Evolutionary conservation across 345 rosid species (phyloP), one percentile per base, ranked within the genome.

Genomic region (Stellera chamaejasme): DNA sequence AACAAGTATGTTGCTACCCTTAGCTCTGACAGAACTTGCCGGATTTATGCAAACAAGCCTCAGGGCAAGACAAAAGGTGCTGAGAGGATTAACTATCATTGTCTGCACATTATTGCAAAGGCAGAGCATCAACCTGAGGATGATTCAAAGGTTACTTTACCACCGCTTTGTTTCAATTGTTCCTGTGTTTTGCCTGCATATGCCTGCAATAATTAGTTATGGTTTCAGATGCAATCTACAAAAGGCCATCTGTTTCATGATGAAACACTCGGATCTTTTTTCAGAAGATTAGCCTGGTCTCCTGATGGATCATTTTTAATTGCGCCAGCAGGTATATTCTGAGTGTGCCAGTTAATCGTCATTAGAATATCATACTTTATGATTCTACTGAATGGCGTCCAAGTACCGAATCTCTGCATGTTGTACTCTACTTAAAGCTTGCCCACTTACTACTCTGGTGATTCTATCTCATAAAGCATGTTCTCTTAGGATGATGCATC

Each of bases 251-350:
- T 93, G 63, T 93, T 93, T 80, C 96, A 75, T 52, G 99, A 93
- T 64, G 99, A 93, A 71, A 93, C 99, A 28, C 62, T 93, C 65
- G 91, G 91, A 5, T 89, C 99, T 57, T 89, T 93, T 81, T 93
- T 93, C 67, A 75, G 97, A 70, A 83, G 99, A 87, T 74, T 93
- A 66, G 87, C 97, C 16, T 93, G 99, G 97, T 90, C 99, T 48
- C 97, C 94, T 70, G 99, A 89, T 83, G 99, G 99, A 49, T 87
- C 94, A 2, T 89, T 93, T 76, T 75, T 93, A 72, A 86, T 93
- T 64, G 80, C 66, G 60, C 99, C 97, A 41, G 88, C 99, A 52
- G 99, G 99, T 93, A 58, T 39, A 66, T 2, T 44, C 45, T 32
- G 39, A 32, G 39, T 32, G 5, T 32, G 39, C 0, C 5, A 32